These are phyloP conservation scores for Kalanchoe fedtschenkoi DNA, from an alignment of 164 flowering plant genomes.

Conservation along the genomic window DNA sequence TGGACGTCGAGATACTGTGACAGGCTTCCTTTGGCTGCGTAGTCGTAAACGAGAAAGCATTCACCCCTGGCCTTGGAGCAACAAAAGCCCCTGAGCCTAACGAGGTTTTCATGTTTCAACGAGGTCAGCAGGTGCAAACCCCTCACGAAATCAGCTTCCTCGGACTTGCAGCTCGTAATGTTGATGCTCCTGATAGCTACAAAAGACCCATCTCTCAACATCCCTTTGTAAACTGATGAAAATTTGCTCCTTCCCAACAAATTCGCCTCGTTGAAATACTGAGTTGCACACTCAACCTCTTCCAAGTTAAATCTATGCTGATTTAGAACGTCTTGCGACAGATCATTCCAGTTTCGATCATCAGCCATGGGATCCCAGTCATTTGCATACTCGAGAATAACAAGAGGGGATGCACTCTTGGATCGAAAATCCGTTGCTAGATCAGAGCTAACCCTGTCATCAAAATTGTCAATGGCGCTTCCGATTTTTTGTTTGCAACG, in stretches of 20 bases:
- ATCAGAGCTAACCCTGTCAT: slow-evolving; percentile 24
- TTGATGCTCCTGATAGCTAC: slow-evolving; percentile 45
- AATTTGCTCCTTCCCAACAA: slow-evolving; percentile 40
- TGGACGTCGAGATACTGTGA: slow-evolving; percentile 39
- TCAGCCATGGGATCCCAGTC: slow-evolving; percentile 37
- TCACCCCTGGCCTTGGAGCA: slow-evolving; percentile 51
- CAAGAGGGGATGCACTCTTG: slow-evolving; percentile 39
- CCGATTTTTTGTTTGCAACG: slow-evolving; percentile 40
- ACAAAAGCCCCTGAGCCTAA: slow-evolving; percentile 42
- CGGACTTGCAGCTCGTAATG: slow-evolving; percentile 46
- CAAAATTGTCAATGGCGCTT: slow-evolving; percentile 20
- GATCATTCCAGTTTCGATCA: slow-evolving; percentile 15
- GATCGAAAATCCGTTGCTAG: slow-evolving; percentile 23
- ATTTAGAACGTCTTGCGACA: slow-evolving; percentile 14
- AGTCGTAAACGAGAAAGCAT: slow-evolving; percentile 48
- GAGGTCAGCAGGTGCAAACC: slow-evolving; percentile 41
- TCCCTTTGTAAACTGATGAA: slow-evolving; percentile 46
- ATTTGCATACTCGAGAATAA: slow-evolving; percentile 29
- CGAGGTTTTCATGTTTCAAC: slow-evolving; percentile 44
- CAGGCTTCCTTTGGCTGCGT: slow-evolving; percentile 37
- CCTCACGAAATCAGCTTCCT: slow-evolving; percentile 42
- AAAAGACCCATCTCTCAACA: slow-evolving; percentile 37
- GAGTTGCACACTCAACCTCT: slow-evolving; percentile 58
- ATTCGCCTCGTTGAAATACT: slow-evolving; percentile 41
- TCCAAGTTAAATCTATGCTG: slow-evolving; percentile 40